Evolutionary conservation across 768 basidiomycete species (phyloP), one percentile per base, ranked within the genome.

Genomic region (Rhodosporidiobolus sp.): DNA sequence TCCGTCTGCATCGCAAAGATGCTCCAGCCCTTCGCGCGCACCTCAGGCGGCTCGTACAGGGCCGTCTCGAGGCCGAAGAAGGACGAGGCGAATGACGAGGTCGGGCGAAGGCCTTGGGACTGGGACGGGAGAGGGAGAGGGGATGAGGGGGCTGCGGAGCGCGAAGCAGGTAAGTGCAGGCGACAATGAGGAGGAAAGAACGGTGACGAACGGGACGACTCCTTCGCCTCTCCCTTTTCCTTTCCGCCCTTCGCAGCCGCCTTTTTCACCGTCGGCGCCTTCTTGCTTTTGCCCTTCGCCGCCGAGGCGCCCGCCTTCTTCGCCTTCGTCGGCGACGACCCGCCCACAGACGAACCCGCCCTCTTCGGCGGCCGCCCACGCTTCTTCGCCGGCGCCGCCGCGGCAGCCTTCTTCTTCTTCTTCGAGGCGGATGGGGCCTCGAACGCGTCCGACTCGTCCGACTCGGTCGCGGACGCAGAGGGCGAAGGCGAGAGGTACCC

Each of bases 1-100:
- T 35, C 62, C 19, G 10, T 55, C 55, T 38, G 57, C 43, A 45
- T n/a, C 26, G 54, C 56, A 28, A 52, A 50, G 1, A 67, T 35
- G 50, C 52, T 67, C 70, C 70, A 72, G 3, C 55, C 61, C 26
- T 53, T 35, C 26, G 60, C 61, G 4, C 70, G 65, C 30, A 67
- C 26, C 28, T 57, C 38, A 0, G 61, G 17, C 2, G 65, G 46
- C 49, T 72, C 49, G n/a, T 3, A 3, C 0, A 8, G 0, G 8
- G 65, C 65, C 8, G 34, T n/a, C n/a, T 55, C 56, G 35, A 28
- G 28, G 1, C 22, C 49, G 57, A 34, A 10, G n/a, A 38, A 2
- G 22, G 52, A n/a, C 52, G 38, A 53, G 45, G 22, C 57, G 65
- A 67, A 63, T 19, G 65, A 67, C n/a, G 22, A 52, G 55, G 38